Evolutionary conservation across 192 early-diverging fungal species (phyloP), one percentile per base, ranked within the genome.

Genomic region (Coemansia sp.): DNA sequence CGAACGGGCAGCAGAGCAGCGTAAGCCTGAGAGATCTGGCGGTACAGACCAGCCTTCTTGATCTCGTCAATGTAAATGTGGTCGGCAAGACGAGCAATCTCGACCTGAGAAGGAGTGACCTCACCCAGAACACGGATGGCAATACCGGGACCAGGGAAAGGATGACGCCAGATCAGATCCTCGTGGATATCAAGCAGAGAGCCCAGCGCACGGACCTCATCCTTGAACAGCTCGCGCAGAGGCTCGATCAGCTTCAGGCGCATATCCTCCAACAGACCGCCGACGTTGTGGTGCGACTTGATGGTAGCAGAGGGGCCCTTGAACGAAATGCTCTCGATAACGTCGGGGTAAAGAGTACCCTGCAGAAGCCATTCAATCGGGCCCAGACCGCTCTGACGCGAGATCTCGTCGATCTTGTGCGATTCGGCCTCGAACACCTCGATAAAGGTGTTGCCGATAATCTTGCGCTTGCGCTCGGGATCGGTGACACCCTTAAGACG

Each of bases 211-310:
- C 97, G 94, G 61, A 99, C 97, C 86, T 99, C 97, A 82, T 99
- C 92, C 88, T 99, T 99, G 89, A 99, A 99, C 51, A 99, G 88
- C 85, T 99, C 96, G 64, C 97, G 92, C 51, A 99, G 88, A 60
- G 97, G 97, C 84, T 99, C 97, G 70, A 98, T 98, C 36, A 99
- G 86, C 88, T 98, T 98, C 62, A 98, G 81, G 61, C 96, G 96
- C 96, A 99, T 97, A 85, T 98, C 88, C 71, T 96, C 93, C 62
- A 95, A 86, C 32, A 98, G 87, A 59, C 97, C 97, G 68, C 97
- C 97, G 53, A 99, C 97, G 74, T 99, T 99, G 87, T 99, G 97
- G 83, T 99, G 97, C 43, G 97, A 96, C 87, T 99, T 99, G 85
- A 99, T 99, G 66, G 95, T 97, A 17, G 95, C 97, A 77, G 90